Conservation (phyloP, 2,329 filamentous ascomycete species). For the Huntiella decipiens region DNA sequence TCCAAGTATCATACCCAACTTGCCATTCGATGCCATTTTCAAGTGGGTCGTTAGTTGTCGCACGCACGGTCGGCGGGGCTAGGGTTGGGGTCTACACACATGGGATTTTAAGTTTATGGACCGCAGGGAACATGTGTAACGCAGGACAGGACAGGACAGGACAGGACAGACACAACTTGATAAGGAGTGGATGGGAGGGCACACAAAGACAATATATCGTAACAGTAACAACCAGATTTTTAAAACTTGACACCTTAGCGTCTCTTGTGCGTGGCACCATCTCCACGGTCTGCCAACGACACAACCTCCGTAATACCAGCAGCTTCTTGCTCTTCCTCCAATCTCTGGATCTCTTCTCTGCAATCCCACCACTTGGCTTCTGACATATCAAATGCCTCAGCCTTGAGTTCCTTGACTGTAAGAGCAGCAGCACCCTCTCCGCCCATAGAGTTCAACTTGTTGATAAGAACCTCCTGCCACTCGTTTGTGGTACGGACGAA, state of each 20-base stretch:
- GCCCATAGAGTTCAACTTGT: conserved; percentile 49
- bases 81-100: too few species aligned
- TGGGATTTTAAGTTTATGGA: too few species aligned
- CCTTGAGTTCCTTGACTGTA: conserved; percentile 77
- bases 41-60: too few species aligned
- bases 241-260: conserved; percentile 8
- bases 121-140: too few species aligned
- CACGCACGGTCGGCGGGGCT: too few species aligned
- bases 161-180: too few species aligned
- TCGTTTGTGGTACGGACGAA: conserved; percentile 71
- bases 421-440: conserved; percentile 43
- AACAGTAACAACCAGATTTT: not conserved
- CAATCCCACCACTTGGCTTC: conserved; percentile 99
- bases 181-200: too few species aligned
- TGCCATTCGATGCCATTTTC: too few species aligned
- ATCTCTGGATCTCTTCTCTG: conserved; percentile 71
- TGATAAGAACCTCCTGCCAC: conserved; percentile 79
- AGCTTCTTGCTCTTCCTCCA: conserved; percentile 93
- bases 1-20: too few species aligned
- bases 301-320: conserved; percentile 91
- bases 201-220: too few species aligned
- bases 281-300: conserved; percentile 56
- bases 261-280: conserved; percentile 22
- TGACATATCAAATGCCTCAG: conserved; percentile 72
- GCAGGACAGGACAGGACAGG: too few species aligned